A percentile compares a stretch with the other conserved stretches of the same genome.
These are phyloP conservation scores for Xylaria intraflava DNA, from an alignment of 495 filamentous ascomycete species.

Conservation along the genomic window DNA sequence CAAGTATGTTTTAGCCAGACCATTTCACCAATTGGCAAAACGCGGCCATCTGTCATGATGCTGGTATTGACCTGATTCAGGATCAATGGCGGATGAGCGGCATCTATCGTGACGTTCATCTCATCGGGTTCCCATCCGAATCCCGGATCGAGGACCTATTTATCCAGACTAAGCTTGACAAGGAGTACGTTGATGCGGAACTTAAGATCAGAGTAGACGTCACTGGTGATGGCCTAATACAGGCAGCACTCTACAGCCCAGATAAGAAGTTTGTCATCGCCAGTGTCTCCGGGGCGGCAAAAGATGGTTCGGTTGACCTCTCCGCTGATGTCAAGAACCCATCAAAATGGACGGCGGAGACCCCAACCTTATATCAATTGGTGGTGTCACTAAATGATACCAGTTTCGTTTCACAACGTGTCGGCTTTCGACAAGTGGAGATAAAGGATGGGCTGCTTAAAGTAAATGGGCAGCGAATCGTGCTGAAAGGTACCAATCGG, in stretches of 20 bases:
- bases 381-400: conserved; percentile 28
- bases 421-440: conserved; percentile 57
- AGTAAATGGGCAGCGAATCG: conserved; percentile 53
- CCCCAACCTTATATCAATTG: conserved; percentile 51
- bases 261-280: conserved; percentile 16
- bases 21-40: background rate
- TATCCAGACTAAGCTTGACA: conserved; percentile 49
- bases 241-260: conserved; percentile 30
- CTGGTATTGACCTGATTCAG: conserved; percentile 3
- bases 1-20: conserved; percentile 31
- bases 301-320: conserved; percentile 24
- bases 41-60: background rate
- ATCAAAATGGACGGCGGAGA: conserved; percentile 61
- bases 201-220: conserved; percentile 42
- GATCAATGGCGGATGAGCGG: conserved; percentile 37
- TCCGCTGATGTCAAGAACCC: conserved; percentile 40
- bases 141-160: conserved; percentile 54
- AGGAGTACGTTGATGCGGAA: conserved; percentile 46
- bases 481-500: conserved; percentile 54
- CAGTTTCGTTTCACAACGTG: conserved; percentile 36
- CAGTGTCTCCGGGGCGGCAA: conserved; percentile 4
- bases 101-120: conserved; percentile 56
- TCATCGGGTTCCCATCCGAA: conserved; percentile 47
- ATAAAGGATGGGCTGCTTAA: conserved; percentile 49
- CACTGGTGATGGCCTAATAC: conserved; percentile 24